Percentiles rank a stretch among this genome's conserved stretches.
Evolutionary conservation across 2,329 filamentous ascomycete species (phyloP).

Genomic region (Aspergillus sojae): DNA sequence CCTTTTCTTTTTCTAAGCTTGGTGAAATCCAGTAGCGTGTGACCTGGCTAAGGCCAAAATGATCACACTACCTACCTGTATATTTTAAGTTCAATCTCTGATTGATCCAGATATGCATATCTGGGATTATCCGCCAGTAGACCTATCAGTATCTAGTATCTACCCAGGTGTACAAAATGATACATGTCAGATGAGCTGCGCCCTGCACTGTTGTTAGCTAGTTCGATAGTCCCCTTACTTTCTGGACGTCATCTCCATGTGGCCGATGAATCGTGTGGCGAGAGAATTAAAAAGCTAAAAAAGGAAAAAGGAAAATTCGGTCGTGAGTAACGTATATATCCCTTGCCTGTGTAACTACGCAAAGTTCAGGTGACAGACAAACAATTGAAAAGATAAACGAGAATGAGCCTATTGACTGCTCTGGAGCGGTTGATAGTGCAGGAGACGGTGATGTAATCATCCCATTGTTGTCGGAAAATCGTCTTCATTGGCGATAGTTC

Average conservation of each 20-base stretch:
- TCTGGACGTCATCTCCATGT: neutral
- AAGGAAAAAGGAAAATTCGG: neutral
- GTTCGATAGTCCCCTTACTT: slow-evolving; percentile 1
- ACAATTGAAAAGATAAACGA: neutral
- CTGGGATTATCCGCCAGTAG: neutral
- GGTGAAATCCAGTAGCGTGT: neutral
- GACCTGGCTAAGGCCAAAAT: neutral
- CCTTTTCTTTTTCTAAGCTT: neutral
- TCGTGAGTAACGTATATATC: neutral
- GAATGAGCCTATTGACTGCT: neutral
- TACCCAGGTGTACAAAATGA: neutral
- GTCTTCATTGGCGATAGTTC: neutral
- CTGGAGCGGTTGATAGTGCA: neutral
- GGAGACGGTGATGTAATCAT: neutral
- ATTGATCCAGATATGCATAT: neutral
- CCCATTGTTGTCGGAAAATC: neutral
- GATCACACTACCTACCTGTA: neutral
- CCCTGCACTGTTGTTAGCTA: neutral
- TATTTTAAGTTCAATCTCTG: neutral
- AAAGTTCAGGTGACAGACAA: neutral
- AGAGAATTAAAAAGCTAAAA: neutral
- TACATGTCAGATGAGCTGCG: slow-evolving; percentile 3
- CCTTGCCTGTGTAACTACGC: neutral
- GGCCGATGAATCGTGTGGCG: neutral
- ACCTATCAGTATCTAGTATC: neutral